Conservation (phyloP, 1,284 basidiomycete genomes). For the Phenoliferia sp. region DNA sequence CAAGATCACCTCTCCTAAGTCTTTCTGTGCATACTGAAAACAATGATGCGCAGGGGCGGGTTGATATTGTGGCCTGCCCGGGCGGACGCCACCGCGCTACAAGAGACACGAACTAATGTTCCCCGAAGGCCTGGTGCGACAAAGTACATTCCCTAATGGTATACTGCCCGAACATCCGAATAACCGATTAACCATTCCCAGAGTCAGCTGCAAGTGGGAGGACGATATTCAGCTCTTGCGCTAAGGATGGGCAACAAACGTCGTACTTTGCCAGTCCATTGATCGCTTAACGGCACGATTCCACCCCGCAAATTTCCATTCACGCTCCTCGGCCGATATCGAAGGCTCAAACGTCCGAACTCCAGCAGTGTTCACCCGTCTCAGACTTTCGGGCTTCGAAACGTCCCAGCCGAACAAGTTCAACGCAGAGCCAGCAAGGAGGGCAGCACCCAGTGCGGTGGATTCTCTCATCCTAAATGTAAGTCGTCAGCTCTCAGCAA, state of each 20-base stretch:
- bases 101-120: too few relatives aligned
- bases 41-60: too few relatives aligned
- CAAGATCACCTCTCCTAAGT: too few relatives aligned
- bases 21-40: too few relatives aligned
- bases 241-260: too few relatives aligned
- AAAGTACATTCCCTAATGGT: too few relatives aligned
- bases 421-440: slow-evolving; percentile 88
- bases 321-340: slow-evolving; percentile 54
- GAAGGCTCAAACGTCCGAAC: slow-evolving; percentile 65
- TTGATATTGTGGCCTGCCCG: too few relatives aligned
- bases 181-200: slow-evolving; percentile 29
- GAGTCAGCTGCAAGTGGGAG: slow-evolving; percentile 19
- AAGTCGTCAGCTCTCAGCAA: neutral
- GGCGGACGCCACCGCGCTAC: too few relatives aligned
- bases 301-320: slow-evolving; percentile 57
- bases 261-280: slow-evolving; percentile 57
- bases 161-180: too few relatives aligned
- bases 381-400: slow-evolving; percentile 74
- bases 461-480: slow-evolving; percentile 52
- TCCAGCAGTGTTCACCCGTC: slow-evolving; percentile 81
- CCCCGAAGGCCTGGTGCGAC: too few relatives aligned
- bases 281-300: slow-evolving; percentile 76
- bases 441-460: slow-evolving; percentile 91
- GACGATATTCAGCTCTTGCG: neutral
- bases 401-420: slow-evolving; percentile 93